Base-by-base conservation (phyloP, 148 eudicot genomes). In the Spergularia marina region DNA sequence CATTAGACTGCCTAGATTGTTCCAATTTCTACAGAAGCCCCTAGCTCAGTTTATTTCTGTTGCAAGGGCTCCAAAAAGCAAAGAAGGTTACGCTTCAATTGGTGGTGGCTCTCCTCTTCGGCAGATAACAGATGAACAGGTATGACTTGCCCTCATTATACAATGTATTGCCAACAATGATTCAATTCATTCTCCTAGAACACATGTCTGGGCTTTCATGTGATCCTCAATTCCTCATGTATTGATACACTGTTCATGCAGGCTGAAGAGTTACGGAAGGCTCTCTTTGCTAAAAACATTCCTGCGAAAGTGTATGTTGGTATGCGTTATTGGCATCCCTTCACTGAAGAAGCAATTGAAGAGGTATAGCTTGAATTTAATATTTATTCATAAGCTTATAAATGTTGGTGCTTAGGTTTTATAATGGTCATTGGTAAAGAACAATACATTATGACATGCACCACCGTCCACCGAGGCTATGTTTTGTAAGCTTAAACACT, bases 261-360 rank as follows among this genome's bases (percentile, higher is more conserved):
- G 99, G 99, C 97, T 51, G 94, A 90, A 79, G 97, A 83, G 80
- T 82, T 95, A 80, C 84, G 86, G 75, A 92, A 87, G 81, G 92
- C 99, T 72, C 91, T 95, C 17, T 83, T 53, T 49, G 84, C 72
- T 40, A 95, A 95, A 82, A 83, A 88, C 85, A 89, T 95, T 59
- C 94, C 97, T 1, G 99, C 97, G 57, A 85, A 92, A 76, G 99
- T 95, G 18, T 95, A 95, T 73, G 99, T 95, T 68, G 99, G 97
- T 53, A 95, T 95, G 99, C 99, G 99, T 49, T 95, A 95, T 75
- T 95, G 99, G 99, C 99, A 95, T 82, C 99, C 99, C 10, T 95
- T 95, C 81, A 95, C 99, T 23, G 99, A 95, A 85, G 99, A 95
- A 84, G 99, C 99, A 77, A 92, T 95, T 72, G 97, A 95, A 74